phyloP scores from a whole-genome alignment of 306 rosid genomes.

The Sechiopsis laciniata region DNA sequence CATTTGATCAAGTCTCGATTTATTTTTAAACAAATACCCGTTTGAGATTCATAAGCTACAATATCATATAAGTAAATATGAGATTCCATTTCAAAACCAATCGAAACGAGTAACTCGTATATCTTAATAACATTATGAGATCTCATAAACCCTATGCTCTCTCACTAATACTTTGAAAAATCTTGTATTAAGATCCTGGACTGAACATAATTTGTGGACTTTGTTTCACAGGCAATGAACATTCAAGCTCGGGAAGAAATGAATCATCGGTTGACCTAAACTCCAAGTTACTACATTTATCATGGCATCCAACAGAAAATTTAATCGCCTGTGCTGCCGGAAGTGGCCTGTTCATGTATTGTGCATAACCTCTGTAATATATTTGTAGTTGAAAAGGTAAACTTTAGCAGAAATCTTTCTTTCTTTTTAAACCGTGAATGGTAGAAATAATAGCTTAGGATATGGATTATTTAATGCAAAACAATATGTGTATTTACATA shows the following conservation, averaged over 20 bases:
- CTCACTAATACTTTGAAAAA: neutral
- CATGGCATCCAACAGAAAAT: constrained; percentile 61
- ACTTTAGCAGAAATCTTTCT: neutral
- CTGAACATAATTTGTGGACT: neutral
- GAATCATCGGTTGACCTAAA: constrained; percentile 29
- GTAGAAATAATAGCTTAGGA: neutral
- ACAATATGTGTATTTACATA: neutral
- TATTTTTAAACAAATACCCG: too few relatives aligned
- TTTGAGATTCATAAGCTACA: too few relatives aligned
- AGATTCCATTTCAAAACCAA: too few relatives aligned
- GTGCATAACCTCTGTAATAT: constrained; percentile 30
- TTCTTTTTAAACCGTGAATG: neutral
- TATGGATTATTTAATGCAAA: neutral
- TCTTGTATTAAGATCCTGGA: neutral
- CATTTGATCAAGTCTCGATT: too few relatives aligned
- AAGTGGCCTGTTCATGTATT: constrained; percentile 48
- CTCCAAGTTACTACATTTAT: constrained; percentile 46
- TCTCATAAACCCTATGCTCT: neutral
- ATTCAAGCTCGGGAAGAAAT: constrained; percentile 27
- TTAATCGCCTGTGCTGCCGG: constrained; percentile 56
- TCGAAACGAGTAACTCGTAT: too few relatives aligned
- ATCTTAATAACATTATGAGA: too few relatives aligned
- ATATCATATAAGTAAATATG: too few relatives aligned
- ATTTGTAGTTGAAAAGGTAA: constrained; percentile 11
- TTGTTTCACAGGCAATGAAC: constrained; percentile 37